Base-by-base conservation (phyloP, 495 filamentous ascomycete species). In the Tuber umbilicatum region DNA sequence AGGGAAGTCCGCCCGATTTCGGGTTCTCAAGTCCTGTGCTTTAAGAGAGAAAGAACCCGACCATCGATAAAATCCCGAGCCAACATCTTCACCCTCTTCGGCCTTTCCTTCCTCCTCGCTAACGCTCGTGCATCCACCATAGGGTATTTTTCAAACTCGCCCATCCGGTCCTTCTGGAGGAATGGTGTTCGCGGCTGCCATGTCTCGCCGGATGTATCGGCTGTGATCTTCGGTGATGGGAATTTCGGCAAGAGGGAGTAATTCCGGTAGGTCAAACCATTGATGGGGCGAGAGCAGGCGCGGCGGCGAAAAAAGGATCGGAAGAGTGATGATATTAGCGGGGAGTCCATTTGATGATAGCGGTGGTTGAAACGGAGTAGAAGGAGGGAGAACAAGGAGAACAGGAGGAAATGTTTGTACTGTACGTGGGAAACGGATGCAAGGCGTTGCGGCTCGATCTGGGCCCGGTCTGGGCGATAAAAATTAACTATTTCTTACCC, bases 61-160 rank as follows among this genome's bases (percentile, higher is more conserved):
- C 94, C 94, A 84, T 99, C 95, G 80, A 99, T 95, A 82, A 98
- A 99, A 85, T 99, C 96, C 74, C 95, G 88, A 79, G 93, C 91
- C 79, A 97, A 84, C 95, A 99, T 99, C 88, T 97, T 97, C 72
- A 97, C 94, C 80, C 92, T 86, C 82, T 87, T 89, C 19, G 95
- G 95, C 77, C 96, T 86, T 80, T 97, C 91, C 68, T 85, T 89
- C 64, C 91, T 85, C 73, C 82, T 85, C 70, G 90, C 88, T 79
- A 99, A 84, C 38, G 91, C 88, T 77, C 92, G 88, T 12, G 94
- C 89, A 10, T 94, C 97, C 31, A 98, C 92, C 78, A 90, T 88
- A 1, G 95, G 94, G 82, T 92, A 97, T 74, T 85, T 85, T 73
- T 87, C 84, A 83, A 91, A 94, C 82, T 98, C 94, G 69, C 92